phyloP scores from a whole-genome alignment of 164 flowering plant genomes.

The Kalanchoe fedtschenkoi region DNA sequence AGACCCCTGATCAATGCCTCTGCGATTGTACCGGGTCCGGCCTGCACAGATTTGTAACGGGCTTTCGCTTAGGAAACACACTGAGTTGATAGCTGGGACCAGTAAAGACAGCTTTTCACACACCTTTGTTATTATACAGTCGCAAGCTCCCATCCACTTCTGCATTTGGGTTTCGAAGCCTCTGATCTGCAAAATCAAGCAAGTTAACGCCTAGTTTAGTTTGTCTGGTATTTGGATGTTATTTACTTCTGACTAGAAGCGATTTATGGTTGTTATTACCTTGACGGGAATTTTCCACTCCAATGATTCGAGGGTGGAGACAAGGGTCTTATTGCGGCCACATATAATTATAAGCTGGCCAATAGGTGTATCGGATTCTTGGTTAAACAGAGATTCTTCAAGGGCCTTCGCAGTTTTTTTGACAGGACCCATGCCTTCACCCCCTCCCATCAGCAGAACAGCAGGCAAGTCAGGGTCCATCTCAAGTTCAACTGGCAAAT shows the following conservation, averaged over 20 bases:
- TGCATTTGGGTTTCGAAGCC: slow-evolving; percentile 89
- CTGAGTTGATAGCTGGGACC: background rate
- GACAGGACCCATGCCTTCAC: slow-evolving; percentile 99
- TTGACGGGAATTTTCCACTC: slow-evolving; percentile 84
- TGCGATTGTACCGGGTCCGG: slow-evolving; percentile 98
- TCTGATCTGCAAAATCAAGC: slow-evolving; percentile 33
- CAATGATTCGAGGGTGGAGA: slow-evolving; percentile 39
- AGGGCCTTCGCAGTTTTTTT: slow-evolving; percentile 77
- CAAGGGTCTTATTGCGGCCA: slow-evolving; percentile 69
- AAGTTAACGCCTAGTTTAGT: background rate
- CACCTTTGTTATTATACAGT: slow-evolving; percentile 94
- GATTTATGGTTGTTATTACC: slow-evolving; percentile 35
- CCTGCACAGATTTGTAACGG: slow-evolving; percentile 27
- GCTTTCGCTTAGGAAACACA: background rate
- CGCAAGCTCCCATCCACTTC: slow-evolving; percentile 99
- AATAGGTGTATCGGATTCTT: slow-evolving; percentile 47
- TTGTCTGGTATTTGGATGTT: no score
- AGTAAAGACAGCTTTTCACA: slow-evolving; percentile 10
- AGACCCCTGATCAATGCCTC: slow-evolving; percentile 94
- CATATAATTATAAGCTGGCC: slow-evolving; percentile 79
- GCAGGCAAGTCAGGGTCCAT: slow-evolving; percentile 82
- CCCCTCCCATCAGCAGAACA: slow-evolving; percentile 94
- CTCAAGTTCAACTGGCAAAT: slow-evolving; percentile 60
- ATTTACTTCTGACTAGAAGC: no score
- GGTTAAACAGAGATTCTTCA: slow-evolving; percentile 54